Base-by-base conservation (phyloP, 164 flowering plant species). In the Umbilicus rupestris region DNA sequence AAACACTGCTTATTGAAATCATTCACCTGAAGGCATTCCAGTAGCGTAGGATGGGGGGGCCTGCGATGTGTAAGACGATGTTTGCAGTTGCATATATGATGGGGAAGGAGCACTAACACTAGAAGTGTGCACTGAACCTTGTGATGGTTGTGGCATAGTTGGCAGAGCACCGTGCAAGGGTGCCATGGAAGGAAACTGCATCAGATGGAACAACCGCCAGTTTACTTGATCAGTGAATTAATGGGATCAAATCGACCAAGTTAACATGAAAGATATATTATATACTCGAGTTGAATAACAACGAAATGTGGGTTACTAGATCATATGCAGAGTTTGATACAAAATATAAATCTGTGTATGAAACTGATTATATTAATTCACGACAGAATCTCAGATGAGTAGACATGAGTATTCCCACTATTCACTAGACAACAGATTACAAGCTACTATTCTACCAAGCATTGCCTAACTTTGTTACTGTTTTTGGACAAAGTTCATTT, bases 101-200 rank as follows among this genome's bases (percentile, higher is more conserved):
- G 70, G 68, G 50, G 78, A 60, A 39, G 78, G 75, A 71, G 72
- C 63, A 69, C 80, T 82, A 66, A 77, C 69, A 69, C 78, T 76
- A 22, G 82, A 42, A 65, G 74, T 71, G 30, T 65, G 87, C 59
- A 69, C 5, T n/a, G n/a, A n/a, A 62, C 80, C 73, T 24, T 80
- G 26, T 60, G 82, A 63, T 39, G 74, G 73, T 33, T 14, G 60
- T 37, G 77, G 69, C 50, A 76, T 24, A 69, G 73, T 83, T 73
- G 85, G 86, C 60, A 84, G 52, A 39, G 84, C 82, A 69, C 80
- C 78, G 75, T 82, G 87, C 73, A 88, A 67, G 59, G 89, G 67
- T 52, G 78, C 46, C 87, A 86, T 76, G 60, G 89, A 81, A 39
- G 86, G 90, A 71, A 83, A 86, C 94, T 88, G 75, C 78, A 82